Conservation (phyloP, 2,329 filamentous ascomycete species). For the Tolypocladium nubicola region DNA sequence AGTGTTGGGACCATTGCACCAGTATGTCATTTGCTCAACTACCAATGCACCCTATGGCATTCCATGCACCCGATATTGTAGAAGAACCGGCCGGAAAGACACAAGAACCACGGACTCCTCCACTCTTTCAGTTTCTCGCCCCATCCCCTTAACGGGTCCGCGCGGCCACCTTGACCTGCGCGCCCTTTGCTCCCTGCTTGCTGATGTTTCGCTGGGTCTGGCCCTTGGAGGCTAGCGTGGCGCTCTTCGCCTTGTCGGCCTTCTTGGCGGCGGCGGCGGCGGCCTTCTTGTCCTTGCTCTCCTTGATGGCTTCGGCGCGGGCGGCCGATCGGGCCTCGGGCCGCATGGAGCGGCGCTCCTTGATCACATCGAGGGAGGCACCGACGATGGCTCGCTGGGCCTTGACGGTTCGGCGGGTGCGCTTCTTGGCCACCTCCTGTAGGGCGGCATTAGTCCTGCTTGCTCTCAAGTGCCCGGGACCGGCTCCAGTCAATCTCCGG, state of each 20-base stretch:
- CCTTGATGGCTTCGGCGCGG: conserved; percentile 84
- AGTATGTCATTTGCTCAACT: conserved; percentile 24
- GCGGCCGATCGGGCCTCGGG: conserved; percentile 92
- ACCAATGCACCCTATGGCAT: conserved; percentile 31
- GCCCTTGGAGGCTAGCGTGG: conserved; percentile 63
- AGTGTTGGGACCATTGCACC: conserved; percentile 2
- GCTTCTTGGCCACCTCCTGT: conserved; percentile 99
- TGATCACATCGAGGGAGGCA: conserved; percentile 99
- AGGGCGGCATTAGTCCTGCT: conserved; percentile 28
- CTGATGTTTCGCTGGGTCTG: conserved; percentile 71
- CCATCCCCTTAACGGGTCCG: conserved; percentile 58
- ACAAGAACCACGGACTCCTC: conserved; percentile 30
- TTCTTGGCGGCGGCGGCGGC: conserved; percentile 87
- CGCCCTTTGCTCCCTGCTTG: conserved; percentile 96
- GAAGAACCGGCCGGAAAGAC: conserved; percentile 32
- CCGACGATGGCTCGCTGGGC: conserved; percentile 97
- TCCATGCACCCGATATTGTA: conserved; percentile 31
- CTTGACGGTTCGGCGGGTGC: conserved; percentile 96
- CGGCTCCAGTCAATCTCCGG: neutral
- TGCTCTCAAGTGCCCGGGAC: neutral
- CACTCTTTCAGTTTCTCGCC: conserved; percentile 14
- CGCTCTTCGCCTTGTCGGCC: conserved; percentile 96
- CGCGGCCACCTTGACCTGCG: conserved; percentile 73
- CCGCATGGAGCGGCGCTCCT: conserved; percentile 91
- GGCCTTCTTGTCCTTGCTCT: conserved; percentile 97